Evolutionary conservation across 148 eudicot species (phyloP).

Genomic region (Chenopodium suecicum): DNA sequence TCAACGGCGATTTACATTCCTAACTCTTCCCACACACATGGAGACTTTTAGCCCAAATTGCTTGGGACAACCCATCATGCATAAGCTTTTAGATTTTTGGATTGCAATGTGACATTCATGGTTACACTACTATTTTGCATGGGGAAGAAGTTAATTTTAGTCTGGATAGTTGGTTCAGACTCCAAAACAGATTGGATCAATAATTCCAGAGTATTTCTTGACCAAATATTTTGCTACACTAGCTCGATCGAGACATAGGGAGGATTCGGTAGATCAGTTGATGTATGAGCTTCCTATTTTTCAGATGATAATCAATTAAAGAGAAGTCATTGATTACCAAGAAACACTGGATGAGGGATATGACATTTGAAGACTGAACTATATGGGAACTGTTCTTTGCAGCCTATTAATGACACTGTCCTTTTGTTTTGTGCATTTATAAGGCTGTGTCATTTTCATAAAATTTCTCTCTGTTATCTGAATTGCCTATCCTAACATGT

Average conservation of each 20-base stretch:
- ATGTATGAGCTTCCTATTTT: neutral
- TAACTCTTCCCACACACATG: too few species aligned
- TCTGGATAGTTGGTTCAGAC: neutral
- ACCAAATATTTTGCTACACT: neutral
- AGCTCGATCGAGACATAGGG: neutral
- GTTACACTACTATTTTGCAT: too few species aligned
- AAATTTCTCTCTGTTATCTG: neutral
- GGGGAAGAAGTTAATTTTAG: too few species aligned
- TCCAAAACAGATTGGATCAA: neutral
- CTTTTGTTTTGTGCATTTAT: neutral
- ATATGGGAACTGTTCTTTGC: too few species aligned
- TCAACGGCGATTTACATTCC: too few species aligned
- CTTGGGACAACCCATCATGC: too few species aligned
- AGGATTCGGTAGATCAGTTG: neutral
- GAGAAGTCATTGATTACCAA: neutral
- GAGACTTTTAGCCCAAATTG: too few species aligned
- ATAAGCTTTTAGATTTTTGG: too few species aligned
- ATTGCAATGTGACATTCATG: too few species aligned
- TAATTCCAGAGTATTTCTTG: too few species aligned
- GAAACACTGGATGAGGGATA: neutral
- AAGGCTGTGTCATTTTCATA: neutral
- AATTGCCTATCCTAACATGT: neutral
- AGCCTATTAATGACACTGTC: neutral
- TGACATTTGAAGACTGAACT: neutral
- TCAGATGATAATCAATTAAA: neutral